Conservation (phyloP, 2,329 filamentous ascomycete species). For the Trichoderma pleuroti region DNA sequence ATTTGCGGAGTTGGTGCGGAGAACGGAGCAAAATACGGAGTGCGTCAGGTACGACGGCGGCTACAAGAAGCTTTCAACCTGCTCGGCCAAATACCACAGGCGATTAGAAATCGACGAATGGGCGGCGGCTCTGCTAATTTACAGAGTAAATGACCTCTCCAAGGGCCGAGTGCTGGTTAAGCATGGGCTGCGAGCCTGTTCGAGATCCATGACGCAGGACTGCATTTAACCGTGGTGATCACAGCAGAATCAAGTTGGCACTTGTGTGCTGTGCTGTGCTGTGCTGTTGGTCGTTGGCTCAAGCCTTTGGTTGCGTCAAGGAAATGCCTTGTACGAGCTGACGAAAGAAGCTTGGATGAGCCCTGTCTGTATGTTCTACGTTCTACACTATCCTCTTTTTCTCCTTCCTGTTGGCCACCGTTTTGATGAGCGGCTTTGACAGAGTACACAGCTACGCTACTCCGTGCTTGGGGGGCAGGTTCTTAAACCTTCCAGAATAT, state of each 20-base stretch:
- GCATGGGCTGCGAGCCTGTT: not conserved
- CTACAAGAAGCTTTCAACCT: not conserved
- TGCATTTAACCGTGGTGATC: conserved; percentile 11
- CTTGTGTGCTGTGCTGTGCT: not conserved
- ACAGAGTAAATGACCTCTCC: not conserved
- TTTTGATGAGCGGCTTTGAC: not conserved
- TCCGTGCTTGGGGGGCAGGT: not conserved
- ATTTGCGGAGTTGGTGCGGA: conserved; percentile 12
- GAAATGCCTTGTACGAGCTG: not conserved
- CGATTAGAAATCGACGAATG: not conserved
- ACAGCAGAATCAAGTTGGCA: not conserved
- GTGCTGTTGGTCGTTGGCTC: not conserved
- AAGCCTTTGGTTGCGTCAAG: not conserved
- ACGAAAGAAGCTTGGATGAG: not conserved
- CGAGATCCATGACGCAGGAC: conserved; percentile 4
- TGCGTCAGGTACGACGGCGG: conserved; percentile 11
- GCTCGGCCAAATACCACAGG: conserved; percentile 5
- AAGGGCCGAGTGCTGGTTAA: not conserved
- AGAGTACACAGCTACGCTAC: not conserved
- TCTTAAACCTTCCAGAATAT: conserved; percentile 16
- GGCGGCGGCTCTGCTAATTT: conserved; percentile 4
- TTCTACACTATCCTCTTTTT: not conserved
- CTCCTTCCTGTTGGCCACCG: not conserved
- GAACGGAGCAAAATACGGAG: conserved; percentile 9
- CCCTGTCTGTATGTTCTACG: not conserved